Evolutionary conservation across 176 grass and related monocot genomes (phyloP).

Genomic region (Otatea glauca): DNA sequence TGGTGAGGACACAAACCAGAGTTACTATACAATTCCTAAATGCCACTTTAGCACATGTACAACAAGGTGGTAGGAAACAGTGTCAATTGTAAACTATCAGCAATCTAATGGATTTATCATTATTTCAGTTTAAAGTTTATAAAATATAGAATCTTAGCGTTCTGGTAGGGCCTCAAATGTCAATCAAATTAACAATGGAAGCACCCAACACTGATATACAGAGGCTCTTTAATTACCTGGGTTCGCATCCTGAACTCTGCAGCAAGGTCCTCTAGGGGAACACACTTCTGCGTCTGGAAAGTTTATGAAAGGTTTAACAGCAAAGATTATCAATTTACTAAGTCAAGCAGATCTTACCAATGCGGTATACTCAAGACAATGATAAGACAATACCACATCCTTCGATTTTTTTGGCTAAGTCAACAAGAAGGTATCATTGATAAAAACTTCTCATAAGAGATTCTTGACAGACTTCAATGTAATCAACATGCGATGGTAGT

Average conservation of each 20-base stretch:
- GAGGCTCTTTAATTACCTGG: slow-evolving; percentile 58
- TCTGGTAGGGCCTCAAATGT: background rate
- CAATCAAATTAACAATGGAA: slow-evolving; percentile 9
- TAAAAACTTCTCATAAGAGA: background rate
- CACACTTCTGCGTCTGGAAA: slow-evolving; percentile 89
- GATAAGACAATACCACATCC: background rate
- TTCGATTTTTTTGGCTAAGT: slow-evolving; percentile 24
- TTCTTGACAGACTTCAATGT: background rate
- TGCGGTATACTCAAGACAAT: background rate
- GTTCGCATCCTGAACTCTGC: slow-evolving; percentile 91
- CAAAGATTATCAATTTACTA: slow-evolving; percentile 23
- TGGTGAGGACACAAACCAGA: background rate
- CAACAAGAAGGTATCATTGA: background rate
- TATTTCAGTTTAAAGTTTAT: background rate
- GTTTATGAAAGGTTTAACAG: background rate
- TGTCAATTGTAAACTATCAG: background rate
- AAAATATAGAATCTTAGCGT: background rate
- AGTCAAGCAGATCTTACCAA: slow-evolving; percentile 4
- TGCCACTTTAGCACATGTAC: background rate
- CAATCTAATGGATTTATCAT: background rate
- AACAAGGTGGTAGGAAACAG: slow-evolving; percentile 22
- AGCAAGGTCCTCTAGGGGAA: slow-evolving; percentile 91
- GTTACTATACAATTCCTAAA: background rate
- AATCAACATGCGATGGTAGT: background rate
- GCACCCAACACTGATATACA: background rate